These are phyloP conservation scores for Austroboletus eburneus DNA, from an alignment of 768 basidiomycete species.

Conservation along the genomic window DNA sequence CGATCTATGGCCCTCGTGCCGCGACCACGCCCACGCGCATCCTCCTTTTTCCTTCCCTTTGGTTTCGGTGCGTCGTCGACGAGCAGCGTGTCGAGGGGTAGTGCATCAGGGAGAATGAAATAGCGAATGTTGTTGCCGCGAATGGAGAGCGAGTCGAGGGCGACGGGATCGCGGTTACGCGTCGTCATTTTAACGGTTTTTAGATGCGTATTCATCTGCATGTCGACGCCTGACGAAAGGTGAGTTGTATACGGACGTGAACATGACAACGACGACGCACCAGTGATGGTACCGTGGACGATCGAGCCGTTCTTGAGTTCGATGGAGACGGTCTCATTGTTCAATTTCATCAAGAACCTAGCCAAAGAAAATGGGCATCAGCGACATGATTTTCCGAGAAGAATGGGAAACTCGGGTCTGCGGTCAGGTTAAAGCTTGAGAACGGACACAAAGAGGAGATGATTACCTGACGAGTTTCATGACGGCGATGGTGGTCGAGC, in stretches of 20 bases:
- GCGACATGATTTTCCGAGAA: constrained; percentile 7
- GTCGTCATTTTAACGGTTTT: constrained; percentile 98
- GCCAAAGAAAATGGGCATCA: constrained; percentile 20
- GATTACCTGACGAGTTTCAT: constrained; percentile 85
- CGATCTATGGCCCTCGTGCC: constrained; percentile 44
- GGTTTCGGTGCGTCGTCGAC: constrained; percentile 98
- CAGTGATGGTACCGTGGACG: constrained; percentile 95
- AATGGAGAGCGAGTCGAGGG: constrained; percentile 89
- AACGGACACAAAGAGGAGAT: constrained; percentile 1
- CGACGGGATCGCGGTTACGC: constrained; percentile 80
- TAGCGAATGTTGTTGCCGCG: constrained; percentile 97
- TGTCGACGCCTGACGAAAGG: constrained; percentile 77
- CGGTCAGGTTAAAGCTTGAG: constrained; percentile 8
- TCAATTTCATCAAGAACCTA: constrained; percentile 99
- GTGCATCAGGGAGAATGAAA: constrained; percentile 94
- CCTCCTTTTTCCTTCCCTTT: constrained; percentile 88
- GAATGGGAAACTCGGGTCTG: not conserved
- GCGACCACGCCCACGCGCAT: constrained; percentile 59
- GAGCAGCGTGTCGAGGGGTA: constrained; percentile 93
- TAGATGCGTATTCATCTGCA: constrained; percentile 99
- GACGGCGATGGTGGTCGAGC: constrained; percentile 27
- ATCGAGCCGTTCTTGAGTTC: constrained; percentile 97
- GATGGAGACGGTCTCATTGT: constrained; percentile 98
- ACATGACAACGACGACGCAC: constrained; percentile 42
- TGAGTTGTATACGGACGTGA: not conserved